A percentile compares a stretch with the other conserved stretches of the same genome.
These are phyloP conservation scores for Aspergillus kassunensis DNA, from an alignment of 495 filamentous ascomycete species.

Conservation along the genomic window DNA sequence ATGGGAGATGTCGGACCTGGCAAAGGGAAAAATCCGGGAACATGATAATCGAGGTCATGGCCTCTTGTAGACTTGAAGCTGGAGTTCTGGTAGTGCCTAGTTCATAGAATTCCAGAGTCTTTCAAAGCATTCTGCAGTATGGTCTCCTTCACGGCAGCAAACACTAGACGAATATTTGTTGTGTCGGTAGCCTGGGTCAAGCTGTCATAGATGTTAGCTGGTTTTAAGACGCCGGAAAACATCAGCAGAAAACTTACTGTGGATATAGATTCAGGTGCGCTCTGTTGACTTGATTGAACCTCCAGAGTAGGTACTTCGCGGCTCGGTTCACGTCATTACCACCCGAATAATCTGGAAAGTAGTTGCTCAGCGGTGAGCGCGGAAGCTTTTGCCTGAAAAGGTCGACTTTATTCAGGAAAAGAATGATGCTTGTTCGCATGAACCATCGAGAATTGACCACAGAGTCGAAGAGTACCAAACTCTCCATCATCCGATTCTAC, in stretches of 20 bases:
- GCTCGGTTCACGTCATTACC: constrained; percentile 97
- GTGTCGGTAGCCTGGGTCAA: constrained; percentile 98
- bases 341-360: constrained; percentile 97
- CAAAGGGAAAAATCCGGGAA: too few relatives aligned
- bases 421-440: constrained; percentile 95
- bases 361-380: constrained; percentile 82
- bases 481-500: constrained; percentile 99
- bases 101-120: constrained; percentile 89
- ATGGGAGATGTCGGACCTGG: not conserved
- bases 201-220: constrained; percentile 41
- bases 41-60: not conserved
- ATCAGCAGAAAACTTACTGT: constrained; percentile 63
- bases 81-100: not conserved
- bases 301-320: constrained; percentile 95
- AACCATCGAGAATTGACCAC: constrained; percentile 99
- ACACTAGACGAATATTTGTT: constrained; percentile 94
- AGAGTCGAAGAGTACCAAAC: constrained; percentile 93
- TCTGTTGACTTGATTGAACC: constrained; percentile 97
- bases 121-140: constrained; percentile 97
- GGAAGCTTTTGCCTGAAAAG: constrained; percentile 92
- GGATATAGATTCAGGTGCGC: constrained; percentile 96
- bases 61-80: not conserved
- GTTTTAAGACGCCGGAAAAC: not conserved
- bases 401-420: constrained; percentile 98
- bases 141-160: constrained; percentile 97